These are phyloP conservation scores for Rhizomucor miehei DNA, from an alignment of 371 early-diverging fungal genomes.

Conservation along the genomic window DNA sequence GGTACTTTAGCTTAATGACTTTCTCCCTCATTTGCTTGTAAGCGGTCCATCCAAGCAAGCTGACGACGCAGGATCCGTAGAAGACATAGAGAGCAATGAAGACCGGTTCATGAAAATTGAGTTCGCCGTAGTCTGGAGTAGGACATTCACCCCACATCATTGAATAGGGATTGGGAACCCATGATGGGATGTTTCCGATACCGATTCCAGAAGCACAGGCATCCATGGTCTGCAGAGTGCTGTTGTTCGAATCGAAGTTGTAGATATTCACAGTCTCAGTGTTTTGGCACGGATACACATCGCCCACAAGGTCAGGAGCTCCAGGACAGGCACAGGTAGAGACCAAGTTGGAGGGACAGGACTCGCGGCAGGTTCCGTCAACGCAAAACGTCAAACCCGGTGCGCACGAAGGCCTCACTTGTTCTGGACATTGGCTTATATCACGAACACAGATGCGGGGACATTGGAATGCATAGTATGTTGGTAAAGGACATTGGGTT, in stretches of 20 bases:
- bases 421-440: slow-evolving; percentile 35
- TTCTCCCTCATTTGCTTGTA: slow-evolving; percentile 55
- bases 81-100: slow-evolving; percentile 51
- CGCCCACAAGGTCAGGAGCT: slow-evolving; percentile 24
- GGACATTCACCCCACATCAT: slow-evolving; percentile 59
- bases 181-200: slow-evolving; percentile 27
- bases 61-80: slow-evolving; percentile 57
- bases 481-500: slow-evolving; percentile 36
- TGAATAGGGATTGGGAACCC: slow-evolving; percentile 27
- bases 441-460: slow-evolving; percentile 52
- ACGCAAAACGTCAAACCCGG: slow-evolving; percentile 42
- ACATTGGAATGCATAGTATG: slow-evolving; percentile 39
- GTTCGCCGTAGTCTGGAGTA: slow-evolving; percentile 37
- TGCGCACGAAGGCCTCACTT: slow-evolving; percentile 35
- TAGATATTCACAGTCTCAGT: slow-evolving; percentile 28
- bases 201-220: slow-evolving; percentile 36
- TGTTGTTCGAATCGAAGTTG: slow-evolving; percentile 42
- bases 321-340: slow-evolving; percentile 45
- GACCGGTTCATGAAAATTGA: slow-evolving; percentile 39
- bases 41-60: slow-evolving; percentile 48
- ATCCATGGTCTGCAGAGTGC: slow-evolving; percentile 32
- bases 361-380: slow-evolving; percentile 48
- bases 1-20: slow-evolving; percentile 7
- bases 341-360: slow-evolving; percentile 24
- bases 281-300: slow-evolving; percentile 26